A percentile compares a stretch with the other conserved stretches of the same genome.
These are phyloP conservation scores for Ophiostoma australiae DNA, from an alignment of 2,329 filamentous ascomycete species.

Conservation along the genomic window DNA sequence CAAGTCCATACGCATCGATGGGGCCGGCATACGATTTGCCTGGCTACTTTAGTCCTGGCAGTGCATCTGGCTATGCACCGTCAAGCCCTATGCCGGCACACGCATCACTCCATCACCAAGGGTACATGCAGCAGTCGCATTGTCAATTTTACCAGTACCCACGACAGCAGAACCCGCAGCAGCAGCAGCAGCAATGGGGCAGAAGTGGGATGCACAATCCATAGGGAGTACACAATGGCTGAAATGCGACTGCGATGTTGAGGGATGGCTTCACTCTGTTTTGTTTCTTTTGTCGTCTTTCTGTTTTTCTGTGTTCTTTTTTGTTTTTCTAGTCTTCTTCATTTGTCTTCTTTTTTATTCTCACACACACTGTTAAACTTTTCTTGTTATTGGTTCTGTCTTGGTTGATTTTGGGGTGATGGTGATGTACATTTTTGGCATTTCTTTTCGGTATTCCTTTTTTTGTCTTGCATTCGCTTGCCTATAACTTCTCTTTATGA, in stretches of 20 bases:
- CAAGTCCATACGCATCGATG: neutral
- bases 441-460: neutral
- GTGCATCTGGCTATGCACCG: neutral
- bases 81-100: constrained; percentile 14
- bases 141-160: neutral
- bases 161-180: neutral
- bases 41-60: constrained; percentile 13
- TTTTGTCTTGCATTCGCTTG: neutral
- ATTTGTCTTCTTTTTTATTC: neutral
- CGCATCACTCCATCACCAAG: neutral
- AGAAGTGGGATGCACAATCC: constrained; percentile 16
- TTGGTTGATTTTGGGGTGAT: neutral
- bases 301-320: constrained; percentile 2
- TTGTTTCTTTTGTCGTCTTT: neutral
- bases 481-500: neutral
- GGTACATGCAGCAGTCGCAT: neutral
- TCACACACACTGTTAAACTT: neutral
- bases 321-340: constrained; percentile 2
- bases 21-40: neutral
- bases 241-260: neutral
- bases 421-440: constrained; percentile 14
- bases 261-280: too few species aligned
- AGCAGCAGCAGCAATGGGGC: constrained; percentile 13
- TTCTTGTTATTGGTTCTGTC: neutral
- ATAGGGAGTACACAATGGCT: constrained; percentile 17